Percentiles rank a stretch among this genome's conserved stretches.
Evolutionary conservation across 345 rosid species (phyloP).

Genomic region (Triadica sebifera): DNA sequence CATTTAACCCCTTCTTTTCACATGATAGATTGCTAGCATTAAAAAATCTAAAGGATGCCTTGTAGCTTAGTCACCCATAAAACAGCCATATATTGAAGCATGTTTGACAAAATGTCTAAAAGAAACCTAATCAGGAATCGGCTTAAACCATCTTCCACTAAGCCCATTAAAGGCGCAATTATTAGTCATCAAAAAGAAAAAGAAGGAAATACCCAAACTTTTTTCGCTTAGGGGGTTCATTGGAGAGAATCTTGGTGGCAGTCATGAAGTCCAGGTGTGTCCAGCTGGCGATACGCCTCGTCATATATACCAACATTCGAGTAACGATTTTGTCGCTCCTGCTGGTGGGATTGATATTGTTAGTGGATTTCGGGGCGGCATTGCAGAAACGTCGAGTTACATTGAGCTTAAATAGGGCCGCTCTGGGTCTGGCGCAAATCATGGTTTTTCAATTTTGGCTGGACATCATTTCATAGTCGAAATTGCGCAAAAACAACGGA

Average conservation of each 20-base stretch:
- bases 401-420: slow-evolving; percentile 24
- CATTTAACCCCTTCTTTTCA: background rate
- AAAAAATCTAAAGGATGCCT: background rate
- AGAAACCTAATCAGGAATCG: slow-evolving; percentile 13
- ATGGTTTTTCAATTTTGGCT: slow-evolving; percentile 28
- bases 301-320: slow-evolving; percentile 48
- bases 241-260: slow-evolving; percentile 76
- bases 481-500: no score
- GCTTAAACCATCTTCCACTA: background rate
- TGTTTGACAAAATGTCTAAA: slow-evolving; percentile 34
- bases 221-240: slow-evolving; percentile 56
- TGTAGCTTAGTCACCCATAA: background rate
- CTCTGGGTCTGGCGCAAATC: slow-evolving; percentile 43
- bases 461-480: background rate
- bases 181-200: background rate
- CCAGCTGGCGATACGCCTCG: slow-evolving; percentile 60
- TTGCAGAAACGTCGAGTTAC: slow-evolving; percentile 33
- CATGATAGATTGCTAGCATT: background rate
- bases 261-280: slow-evolving; percentile 74
- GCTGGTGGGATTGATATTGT: slow-evolving; percentile 17
- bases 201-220: slow-evolving; percentile 62
- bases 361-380: slow-evolving; percentile 9
- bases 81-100: background rate
- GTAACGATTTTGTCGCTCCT: slow-evolving; percentile 32
- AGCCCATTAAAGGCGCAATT: background rate